phyloP scores from a whole-genome alignment of 164 flowering plant species.

The Brasenia schreberi region DNA sequence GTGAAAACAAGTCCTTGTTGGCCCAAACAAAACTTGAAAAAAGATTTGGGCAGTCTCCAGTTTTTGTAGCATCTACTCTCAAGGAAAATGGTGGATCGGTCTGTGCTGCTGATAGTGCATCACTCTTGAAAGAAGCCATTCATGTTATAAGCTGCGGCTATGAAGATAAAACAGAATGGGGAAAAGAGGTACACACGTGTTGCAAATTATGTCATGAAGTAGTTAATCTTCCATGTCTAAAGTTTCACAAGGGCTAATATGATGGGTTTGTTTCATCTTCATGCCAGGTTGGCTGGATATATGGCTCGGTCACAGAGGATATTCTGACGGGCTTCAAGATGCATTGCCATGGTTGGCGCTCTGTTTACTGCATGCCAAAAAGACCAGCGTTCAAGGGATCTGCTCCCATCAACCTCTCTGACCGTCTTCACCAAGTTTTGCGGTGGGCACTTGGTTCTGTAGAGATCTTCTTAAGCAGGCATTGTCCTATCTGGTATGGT shows the following conservation, averaged over 20 bases:
- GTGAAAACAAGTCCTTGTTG: slow-evolving; percentile 29
- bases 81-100: slow-evolving; percentile 46
- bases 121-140: slow-evolving; percentile 54
- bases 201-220: too few relatives aligned
- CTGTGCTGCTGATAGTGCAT: slow-evolving; percentile 28
- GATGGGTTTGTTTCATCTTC: too few relatives aligned
- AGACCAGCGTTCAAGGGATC: slow-evolving; percentile 21
- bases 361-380: slow-evolving; percentile 20
- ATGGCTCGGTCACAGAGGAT: slow-evolving; percentile 24
- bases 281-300: slow-evolving; percentile 19
- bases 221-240: too few relatives aligned
- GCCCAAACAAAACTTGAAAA: slow-evolving; percentile 43
- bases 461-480: slow-evolving; percentile 17
- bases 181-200: slow-evolving; percentile 37
- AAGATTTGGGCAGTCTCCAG: slow-evolving; percentile 60
- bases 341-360: slow-evolving; percentile 23
- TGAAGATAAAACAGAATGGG: slow-evolving; percentile 71
- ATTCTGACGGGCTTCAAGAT: slow-evolving; percentile 21
- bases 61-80: slow-evolving; percentile 45
- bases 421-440: slow-evolving; percentile 21
- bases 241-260: too few relatives aligned
- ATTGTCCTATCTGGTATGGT: slow-evolving; percentile 16
- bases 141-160: slow-evolving; percentile 69
- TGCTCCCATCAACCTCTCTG: slow-evolving; percentile 24
- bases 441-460: slow-evolving; percentile 25